Conservation (phyloP, 2,329 filamentous ascomycete species). For the Hirsutella minnesotensis region DNA sequence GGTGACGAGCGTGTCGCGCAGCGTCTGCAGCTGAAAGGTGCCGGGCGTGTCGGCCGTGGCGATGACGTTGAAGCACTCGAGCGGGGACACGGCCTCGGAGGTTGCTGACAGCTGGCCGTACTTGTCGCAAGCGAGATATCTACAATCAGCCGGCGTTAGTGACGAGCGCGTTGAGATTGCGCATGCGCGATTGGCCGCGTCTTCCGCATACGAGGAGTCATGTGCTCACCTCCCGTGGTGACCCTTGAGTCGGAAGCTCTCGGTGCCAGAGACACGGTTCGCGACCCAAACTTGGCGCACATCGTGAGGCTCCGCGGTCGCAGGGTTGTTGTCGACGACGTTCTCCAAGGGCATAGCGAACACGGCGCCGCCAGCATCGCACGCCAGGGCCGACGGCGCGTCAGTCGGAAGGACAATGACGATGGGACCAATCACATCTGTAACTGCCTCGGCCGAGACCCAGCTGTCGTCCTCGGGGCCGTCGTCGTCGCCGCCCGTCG, state of each 20-base stretch:
- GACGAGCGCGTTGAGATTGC: too few relatives aligned
- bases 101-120: slow-evolving; percentile 67
- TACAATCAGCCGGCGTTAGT: slow-evolving; percentile 19
- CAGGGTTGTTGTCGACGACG: slow-evolving; percentile 68
- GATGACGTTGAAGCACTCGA: slow-evolving; percentile 70
- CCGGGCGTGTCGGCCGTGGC: slow-evolving; percentile 52
- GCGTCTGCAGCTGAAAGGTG: slow-evolving; percentile 64
- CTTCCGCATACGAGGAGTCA: not conserved
- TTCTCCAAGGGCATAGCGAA: slow-evolving; percentile 79
- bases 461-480: slow-evolving; percentile 66
- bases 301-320: slow-evolving; percentile 89
- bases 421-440: slow-evolving; percentile 71
- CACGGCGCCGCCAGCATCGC: slow-evolving; percentile 76
- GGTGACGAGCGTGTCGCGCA: slow-evolving; percentile 58
- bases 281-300: slow-evolving; percentile 94
- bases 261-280: slow-evolving; percentile 70
- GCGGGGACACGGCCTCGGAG: slow-evolving; percentile 68
- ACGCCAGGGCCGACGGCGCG: slow-evolving; percentile 63
- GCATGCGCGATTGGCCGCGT: too few relatives aligned
- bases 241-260: slow-evolving; percentile 75
- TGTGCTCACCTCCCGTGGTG: slow-evolving; percentile 64
- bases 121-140: slow-evolving; percentile 78
- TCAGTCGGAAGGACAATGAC: slow-evolving; percentile 72
- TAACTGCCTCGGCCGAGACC: slow-evolving; percentile 68
- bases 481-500: slow-evolving; percentile 7